These are phyloP conservation scores for Aurantiochytrium sp. DNA, from an alignment of 108 stramenopile genomes.

Conservation along the genomic window DNA sequence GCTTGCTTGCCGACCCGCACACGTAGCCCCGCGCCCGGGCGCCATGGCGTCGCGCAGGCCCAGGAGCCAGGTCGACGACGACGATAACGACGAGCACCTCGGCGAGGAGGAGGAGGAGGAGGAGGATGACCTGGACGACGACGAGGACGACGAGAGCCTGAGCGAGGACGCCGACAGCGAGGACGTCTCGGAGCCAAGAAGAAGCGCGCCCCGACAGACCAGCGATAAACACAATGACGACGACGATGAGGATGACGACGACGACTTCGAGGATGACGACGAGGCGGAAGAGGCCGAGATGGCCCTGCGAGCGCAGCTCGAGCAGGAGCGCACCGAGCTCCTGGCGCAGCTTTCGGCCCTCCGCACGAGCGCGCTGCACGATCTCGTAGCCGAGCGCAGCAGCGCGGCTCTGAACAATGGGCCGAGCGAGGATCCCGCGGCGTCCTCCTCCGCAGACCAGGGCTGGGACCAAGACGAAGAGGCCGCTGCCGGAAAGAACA, in stretches of 20 bases:
- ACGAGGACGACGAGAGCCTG: not conserved
- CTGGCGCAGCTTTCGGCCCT: not conserved
- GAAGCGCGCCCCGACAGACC: not conserved
- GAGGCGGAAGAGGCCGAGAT: not conserved
- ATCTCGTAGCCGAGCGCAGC: too few species aligned
- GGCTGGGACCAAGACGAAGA: too few species aligned
- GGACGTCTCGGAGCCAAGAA: not conserved
- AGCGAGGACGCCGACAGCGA: not conserved
- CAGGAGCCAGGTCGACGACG: too few species aligned
- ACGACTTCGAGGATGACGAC: not conserved
- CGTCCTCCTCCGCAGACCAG: too few species aligned
- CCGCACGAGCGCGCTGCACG: not conserved
- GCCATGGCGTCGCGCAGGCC: too few species aligned
- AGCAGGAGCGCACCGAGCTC: not conserved
- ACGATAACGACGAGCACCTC: too few species aligned
- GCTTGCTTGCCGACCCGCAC: too few species aligned
- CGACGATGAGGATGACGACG: not conserved
- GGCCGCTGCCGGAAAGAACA: too few species aligned
- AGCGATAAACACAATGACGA: not conserved
- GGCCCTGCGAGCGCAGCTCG: not conserved
- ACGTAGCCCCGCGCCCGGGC: too few species aligned
- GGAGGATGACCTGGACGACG: not conserved
- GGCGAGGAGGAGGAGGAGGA: too few species aligned
- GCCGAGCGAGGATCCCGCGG: too few species aligned
- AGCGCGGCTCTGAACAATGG: too few species aligned